Conservation (phyloP, 805 yeast genomes). For the Zygoascus ofunaensis region DNA sequence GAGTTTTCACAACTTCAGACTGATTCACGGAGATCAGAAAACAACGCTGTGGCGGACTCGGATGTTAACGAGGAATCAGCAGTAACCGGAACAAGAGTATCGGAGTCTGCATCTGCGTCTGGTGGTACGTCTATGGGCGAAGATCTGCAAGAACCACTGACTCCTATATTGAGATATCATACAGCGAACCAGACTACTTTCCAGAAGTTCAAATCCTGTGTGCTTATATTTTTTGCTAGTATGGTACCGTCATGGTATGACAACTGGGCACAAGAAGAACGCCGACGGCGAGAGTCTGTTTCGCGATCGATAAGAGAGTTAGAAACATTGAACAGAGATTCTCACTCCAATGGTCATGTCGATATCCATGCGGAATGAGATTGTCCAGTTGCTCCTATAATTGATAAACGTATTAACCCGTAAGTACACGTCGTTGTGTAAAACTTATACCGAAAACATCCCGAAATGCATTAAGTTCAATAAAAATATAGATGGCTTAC, state of each 20-base stretch:
- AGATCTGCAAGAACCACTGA: neutral
- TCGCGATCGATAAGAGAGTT: no score
- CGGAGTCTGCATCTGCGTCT: neutral
- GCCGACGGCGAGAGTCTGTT: constrained; percentile 1
- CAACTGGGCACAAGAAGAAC: constrained; percentile 12
- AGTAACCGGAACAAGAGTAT: neutral
- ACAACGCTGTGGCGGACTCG: neutral
- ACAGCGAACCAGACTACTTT: neutral
- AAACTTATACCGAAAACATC: no score
- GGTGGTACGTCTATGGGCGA: no score
- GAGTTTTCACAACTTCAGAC: neutral
- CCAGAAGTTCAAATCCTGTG: neutral
- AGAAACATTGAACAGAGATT: no score
- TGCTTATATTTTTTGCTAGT: constrained; percentile 11
- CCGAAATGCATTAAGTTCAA: no score
- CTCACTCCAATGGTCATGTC: no score
- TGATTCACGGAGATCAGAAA: neutral
- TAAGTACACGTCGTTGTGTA: no score
- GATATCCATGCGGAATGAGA: no score
- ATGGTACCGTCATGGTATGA: constrained; percentile 14
- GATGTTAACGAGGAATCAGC: neutral
- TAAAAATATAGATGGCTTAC: no score
- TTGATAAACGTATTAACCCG: no score
- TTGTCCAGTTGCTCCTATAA: no score
- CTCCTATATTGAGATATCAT: neutral